Percentiles rank a stretch among this genome's conserved stretches.
Conservation (phyloP, 2,329 filamentous ascomycete genomes). For the Harringtonia lauricola region DNA sequence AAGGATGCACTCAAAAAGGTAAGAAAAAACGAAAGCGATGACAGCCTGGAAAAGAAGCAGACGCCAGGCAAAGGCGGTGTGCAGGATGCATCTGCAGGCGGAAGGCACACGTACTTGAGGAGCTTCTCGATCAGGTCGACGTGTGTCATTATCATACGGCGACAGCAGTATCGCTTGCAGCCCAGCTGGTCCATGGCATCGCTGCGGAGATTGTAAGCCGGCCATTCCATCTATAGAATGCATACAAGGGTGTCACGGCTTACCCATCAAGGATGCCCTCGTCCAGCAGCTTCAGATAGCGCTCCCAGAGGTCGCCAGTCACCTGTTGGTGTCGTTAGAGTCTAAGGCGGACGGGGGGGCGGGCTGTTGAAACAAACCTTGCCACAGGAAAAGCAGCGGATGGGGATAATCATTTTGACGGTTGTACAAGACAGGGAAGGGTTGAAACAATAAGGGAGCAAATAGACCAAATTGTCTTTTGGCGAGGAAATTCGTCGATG, state of each 20-base stretch:
- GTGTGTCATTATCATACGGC: constrained; percentile 99
- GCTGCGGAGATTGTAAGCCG: constrained; percentile 33
- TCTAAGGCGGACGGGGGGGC: too few species aligned
- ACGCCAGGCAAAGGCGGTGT: too few species aligned
- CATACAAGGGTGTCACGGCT: background rate
- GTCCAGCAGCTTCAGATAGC: constrained; percentile 81
- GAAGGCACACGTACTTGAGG: constrained; percentile 55
- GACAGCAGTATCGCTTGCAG: constrained; percentile 93
- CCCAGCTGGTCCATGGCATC: constrained; percentile 94
- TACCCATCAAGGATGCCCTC: constrained; percentile 66
- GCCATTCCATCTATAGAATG: too few species aligned
- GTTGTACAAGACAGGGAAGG: background rate
- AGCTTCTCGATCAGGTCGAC: constrained; percentile 98
- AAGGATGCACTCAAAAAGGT: background rate
- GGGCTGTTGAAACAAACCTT: constrained; percentile 43
- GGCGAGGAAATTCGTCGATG: too few species aligned
- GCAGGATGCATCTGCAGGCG: background rate
- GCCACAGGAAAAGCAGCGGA: constrained; percentile 97
- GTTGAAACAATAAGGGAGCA: too few species aligned
- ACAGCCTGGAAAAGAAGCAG: background rate
- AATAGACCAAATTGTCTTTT: too few species aligned
- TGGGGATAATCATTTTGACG: constrained; percentile 81
- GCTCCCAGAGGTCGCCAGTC: constrained; percentile 93
- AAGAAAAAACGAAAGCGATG: background rate
- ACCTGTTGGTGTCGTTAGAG: constrained; percentile 49